These are phyloP conservation scores for Neurospora discreta DNA, from an alignment of 495 filamentous ascomycete genomes.

Conservation along the genomic window DNA sequence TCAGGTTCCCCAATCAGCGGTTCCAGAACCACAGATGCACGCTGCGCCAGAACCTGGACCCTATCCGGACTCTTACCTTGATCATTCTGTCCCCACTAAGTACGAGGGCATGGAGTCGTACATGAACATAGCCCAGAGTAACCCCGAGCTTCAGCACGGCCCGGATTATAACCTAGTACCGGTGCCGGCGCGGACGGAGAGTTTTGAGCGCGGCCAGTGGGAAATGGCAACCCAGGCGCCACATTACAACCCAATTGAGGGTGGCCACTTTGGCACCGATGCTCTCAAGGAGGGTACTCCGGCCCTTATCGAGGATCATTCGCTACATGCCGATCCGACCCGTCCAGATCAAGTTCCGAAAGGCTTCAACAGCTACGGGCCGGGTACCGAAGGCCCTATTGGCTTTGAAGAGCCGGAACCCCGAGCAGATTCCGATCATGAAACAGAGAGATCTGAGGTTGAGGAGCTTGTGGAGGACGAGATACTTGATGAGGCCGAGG, in stretches of 20 bases:
- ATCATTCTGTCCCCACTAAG: conserved; percentile 2
- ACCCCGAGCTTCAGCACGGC: neutral
- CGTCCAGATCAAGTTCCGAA: conserved; percentile 7
- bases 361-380: conserved; percentile 19
- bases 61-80: conserved; percentile 17
- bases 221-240: conserved; percentile 13
- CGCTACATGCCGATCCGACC: conserved; percentile 3
- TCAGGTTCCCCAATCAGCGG: conserved; percentile 3
- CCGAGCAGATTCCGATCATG: neutral
- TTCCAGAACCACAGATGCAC: neutral
- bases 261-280: conserved; percentile 13
- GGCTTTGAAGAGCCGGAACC: neutral
- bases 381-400: neutral
- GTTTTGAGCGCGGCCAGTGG: conserved; percentile 13
- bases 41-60: conserved; percentile 1
- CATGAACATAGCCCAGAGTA: conserved; percentile 1
- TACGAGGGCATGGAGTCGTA: conserved; percentile 11
- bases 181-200: conserved; percentile 5
- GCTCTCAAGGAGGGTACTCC: conserved; percentile 10
- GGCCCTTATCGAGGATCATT: conserved; percentile 1
- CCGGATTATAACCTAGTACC: neutral
- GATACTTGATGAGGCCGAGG: neutral
- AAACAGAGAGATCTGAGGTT: neutral
- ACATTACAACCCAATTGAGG: conserved; percentile 17
- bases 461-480: conserved; percentile 8